Conservation (phyloP, 176 grass and related monocot genomes). For the Zoysia japonica region DNA sequence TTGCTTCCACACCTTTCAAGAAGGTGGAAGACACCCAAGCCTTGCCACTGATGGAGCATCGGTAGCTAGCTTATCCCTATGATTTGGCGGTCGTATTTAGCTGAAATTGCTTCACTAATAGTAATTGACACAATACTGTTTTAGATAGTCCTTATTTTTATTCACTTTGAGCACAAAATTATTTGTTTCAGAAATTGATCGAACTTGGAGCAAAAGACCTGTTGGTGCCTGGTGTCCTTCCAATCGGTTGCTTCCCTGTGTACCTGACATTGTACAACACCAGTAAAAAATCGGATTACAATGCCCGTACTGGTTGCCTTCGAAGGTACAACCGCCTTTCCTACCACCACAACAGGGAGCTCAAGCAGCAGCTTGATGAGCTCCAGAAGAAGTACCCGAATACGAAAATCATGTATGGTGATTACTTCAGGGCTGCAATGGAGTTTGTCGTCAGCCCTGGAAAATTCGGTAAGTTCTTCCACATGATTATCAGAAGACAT, state of each 20-base stretch:
- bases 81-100: background rate
- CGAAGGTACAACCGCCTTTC: slow-evolving; percentile 78
- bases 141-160: background rate
- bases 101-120: background rate
- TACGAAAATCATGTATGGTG: slow-evolving; percentile 79
- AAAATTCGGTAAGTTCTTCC: slow-evolving; percentile 65
- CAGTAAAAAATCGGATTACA: slow-evolving; percentile 65
- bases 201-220: slow-evolving; percentile 75
- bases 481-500: background rate
- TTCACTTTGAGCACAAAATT: background rate
- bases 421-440: slow-evolving; percentile 78
- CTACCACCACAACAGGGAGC: slow-evolving; percentile 77
- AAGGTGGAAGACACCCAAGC: background rate
- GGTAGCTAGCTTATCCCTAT: background rate
- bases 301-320: slow-evolving; percentile 69
- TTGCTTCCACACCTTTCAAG: slow-evolving; percentile 27
- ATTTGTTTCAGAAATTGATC: slow-evolving; percentile 67
- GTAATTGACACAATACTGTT: background rate
- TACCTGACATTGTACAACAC: slow-evolving; percentile 85
- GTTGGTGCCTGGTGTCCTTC: slow-evolving; percentile 75
- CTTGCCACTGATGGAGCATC: background rate
- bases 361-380: slow-evolving; percentile 56
- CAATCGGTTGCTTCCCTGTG: slow-evolving; percentile 83
- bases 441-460: slow-evolving; percentile 59
- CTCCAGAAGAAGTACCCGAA: slow-evolving; percentile 75